Conservation (phyloP, 768 basidiomycete genomes). For the Mycena haematopus region DNA sequence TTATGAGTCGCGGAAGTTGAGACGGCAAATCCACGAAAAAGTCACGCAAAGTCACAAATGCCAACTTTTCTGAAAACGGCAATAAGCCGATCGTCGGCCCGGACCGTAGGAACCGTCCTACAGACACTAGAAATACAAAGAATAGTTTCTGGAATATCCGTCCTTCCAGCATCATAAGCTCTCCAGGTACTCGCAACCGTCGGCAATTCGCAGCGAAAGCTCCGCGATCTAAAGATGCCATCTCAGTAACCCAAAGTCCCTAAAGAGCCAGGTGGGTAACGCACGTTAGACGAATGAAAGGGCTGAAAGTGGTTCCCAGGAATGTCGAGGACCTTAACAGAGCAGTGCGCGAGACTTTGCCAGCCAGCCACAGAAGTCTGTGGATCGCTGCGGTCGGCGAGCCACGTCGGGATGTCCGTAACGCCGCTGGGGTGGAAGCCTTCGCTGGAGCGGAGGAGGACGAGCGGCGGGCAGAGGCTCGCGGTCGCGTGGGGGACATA, state of each 20-base stretch:
- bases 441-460: slow-evolving; percentile 60
- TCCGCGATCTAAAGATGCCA: slow-evolving; percentile 35
- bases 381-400: slow-evolving; percentile 46
- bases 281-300: slow-evolving; percentile 59
- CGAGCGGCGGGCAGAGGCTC: slow-evolving; percentile 43
- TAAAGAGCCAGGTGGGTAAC: not conserved
- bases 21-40: too few species aligned
- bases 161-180: slow-evolving; percentile 2
- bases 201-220: slow-evolving; percentile 39
- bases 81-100: too few species aligned
- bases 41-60: not conserved
- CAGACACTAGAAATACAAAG: too few species aligned
- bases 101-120: too few species aligned
- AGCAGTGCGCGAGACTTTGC: slow-evolving; percentile 47
- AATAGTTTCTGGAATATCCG: too few species aligned
- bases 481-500: slow-evolving; percentile 47
- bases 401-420: slow-evolving; percentile 42
- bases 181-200: slow-evolving; percentile 38
- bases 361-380: slow-evolving; percentile 48
- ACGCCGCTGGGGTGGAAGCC: slow-evolving; percentile 42
- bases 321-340: slow-evolving; percentile 56
- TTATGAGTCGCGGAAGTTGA: too few species aligned
- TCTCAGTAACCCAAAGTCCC: slow-evolving; percentile 8
- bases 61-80: not conserved
- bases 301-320: slow-evolving; percentile 72